A percentile compares a stretch with the other conserved stretches of the same genome.
These are phyloP conservation scores for Fraxinus latifolia DNA, from an alignment of 305 asterid genomes.

Conservation along the genomic window DNA sequence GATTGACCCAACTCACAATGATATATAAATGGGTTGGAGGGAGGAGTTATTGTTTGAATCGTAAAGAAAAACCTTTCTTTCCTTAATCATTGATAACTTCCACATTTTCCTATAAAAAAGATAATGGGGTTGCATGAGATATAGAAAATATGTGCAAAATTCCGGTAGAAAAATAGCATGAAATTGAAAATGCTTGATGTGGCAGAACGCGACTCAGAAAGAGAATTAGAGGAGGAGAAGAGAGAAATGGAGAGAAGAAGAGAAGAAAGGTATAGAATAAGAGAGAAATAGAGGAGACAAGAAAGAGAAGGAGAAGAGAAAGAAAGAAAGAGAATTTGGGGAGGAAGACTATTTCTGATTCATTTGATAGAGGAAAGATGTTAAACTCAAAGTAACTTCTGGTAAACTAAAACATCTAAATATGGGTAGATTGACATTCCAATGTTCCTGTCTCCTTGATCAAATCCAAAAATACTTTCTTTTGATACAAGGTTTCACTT, in stretches of 20 bases:
- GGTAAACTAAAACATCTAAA: neutral
- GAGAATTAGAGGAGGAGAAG: neutral
- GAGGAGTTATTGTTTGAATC: neutral
- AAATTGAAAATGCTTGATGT: neutral
- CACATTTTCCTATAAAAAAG: neutral
- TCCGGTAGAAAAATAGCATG: neutral
- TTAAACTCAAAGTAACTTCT: too few species aligned
- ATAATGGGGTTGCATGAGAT: neutral
- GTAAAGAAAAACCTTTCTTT: neutral
- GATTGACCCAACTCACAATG: neutral
- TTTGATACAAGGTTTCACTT: too few species aligned
- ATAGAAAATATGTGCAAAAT: neutral
- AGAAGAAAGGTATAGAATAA: too few species aligned
- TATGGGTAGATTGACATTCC: neutral
- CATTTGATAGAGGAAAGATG: neutral
- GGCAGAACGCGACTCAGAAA: neutral
- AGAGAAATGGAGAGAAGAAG: neutral
- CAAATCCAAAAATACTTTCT: neutral
- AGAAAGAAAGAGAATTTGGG: neutral
- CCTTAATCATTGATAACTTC: neutral
- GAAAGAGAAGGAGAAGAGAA: too few species aligned
- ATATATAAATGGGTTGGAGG: neutral
- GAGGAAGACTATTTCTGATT: neutral
- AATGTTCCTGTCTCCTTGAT: neutral
- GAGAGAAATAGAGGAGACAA: neutral